Conservation (phyloP, 1,139 yeast genomes). For the Debaryomyces sp. region DNA sequence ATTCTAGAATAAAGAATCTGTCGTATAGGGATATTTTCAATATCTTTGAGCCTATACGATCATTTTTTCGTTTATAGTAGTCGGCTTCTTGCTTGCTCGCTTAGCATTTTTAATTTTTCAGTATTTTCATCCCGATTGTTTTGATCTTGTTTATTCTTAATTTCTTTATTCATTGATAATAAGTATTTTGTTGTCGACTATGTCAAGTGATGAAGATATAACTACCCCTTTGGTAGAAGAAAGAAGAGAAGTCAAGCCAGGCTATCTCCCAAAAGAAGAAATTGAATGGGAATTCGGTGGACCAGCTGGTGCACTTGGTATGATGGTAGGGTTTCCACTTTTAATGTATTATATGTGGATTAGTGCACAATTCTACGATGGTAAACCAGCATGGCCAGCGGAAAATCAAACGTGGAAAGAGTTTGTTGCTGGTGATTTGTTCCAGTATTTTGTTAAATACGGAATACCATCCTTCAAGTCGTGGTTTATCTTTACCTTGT, state of each 20-base stretch:
- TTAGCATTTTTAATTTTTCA: neutral
- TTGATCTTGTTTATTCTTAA: neutral
- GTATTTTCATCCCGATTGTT: neutral
- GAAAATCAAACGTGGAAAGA: slow-evolving; percentile 59
- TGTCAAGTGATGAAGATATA: neutral
- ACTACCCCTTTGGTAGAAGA: neutral
- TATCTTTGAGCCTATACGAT: neutral
- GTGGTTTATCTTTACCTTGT: slow-evolving; percentile 71
- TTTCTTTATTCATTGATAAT: neutral
- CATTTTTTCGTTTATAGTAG: neutral
- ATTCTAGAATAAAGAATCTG: neutral
- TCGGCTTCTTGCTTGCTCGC: neutral
- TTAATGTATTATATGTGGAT: slow-evolving; percentile 98
- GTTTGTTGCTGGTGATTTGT: slow-evolving; percentile 50
- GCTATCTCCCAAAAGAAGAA: slow-evolving; percentile 39
- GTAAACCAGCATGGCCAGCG: slow-evolving; percentile 70
- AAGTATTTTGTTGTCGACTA: neutral
- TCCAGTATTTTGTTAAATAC: slow-evolving; percentile 48
- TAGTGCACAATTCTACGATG: slow-evolving; percentile 77
- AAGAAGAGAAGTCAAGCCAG: slow-evolving; percentile 14
- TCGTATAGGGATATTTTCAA: neutral
- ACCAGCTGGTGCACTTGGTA: slow-evolving; percentile 86
- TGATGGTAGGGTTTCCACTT: slow-evolving; percentile 90
- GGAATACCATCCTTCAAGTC: slow-evolving; percentile 73
- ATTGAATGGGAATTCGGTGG: slow-evolving; percentile 93